Percentiles rank a stretch among this genome's conserved stretches.
phyloP scores from a whole-genome alignment of 352 stramenopile species.

The Phytopythium oedochilum region DNA sequence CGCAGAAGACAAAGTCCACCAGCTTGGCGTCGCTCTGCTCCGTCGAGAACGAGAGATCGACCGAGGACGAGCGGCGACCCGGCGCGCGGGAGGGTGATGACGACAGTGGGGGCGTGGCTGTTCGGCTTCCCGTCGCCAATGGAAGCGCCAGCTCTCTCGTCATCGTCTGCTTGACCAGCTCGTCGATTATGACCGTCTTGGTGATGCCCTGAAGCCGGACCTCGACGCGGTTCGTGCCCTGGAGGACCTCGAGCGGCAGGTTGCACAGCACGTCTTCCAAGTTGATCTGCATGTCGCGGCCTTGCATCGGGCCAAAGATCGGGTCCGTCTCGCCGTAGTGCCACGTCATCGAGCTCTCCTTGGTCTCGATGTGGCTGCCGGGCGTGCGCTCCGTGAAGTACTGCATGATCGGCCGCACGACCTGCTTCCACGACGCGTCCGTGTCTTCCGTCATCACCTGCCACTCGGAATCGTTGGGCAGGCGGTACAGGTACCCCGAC shows the following conservation, averaged over 20 bases:
- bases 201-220: slow-evolving; percentile 62
- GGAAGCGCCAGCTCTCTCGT: background rate
- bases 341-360: slow-evolving; percentile 61
- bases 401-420: slow-evolving; percentile 70
- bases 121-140: background rate
- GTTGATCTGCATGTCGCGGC: slow-evolving; percentile 85
- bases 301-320: slow-evolving; percentile 79
- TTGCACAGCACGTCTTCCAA: slow-evolving; percentile 84
- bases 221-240: slow-evolving; percentile 75
- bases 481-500: slow-evolving; percentile 54
- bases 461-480: slow-evolving; percentile 47
- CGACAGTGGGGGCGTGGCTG: background rate
- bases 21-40: slow-evolving; percentile 11
- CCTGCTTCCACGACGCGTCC: slow-evolving; percentile 66
- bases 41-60: background rate
- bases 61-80: background rate
- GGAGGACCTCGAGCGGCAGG: slow-evolving; percentile 73
- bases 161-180: slow-evolving; percentile 40
- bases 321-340: slow-evolving; percentile 70
- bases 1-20: slow-evolving; percentile 85
- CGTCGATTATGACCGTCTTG: slow-evolving; percentile 59
- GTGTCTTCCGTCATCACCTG: slow-evolving; percentile 54
- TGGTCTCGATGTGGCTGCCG: slow-evolving; percentile 59
- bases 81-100: background rate
- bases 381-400: slow-evolving; percentile 72